A percentile compares a stretch with the other conserved stretches of the same genome.
These are phyloP conservation scores for sorghum (Sorghum bicolor) DNA, from an alignment of 176 grass and related monocot species.

Conservation along the genomic window Sorghum_bicolor_NCBIv3 NC_012879.2:57237501-57238000, in stretches of 20 bases:
- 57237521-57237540: slow-evolving; percentile 3
- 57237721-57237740: slow-evolving; percentile 90
- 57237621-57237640: slow-evolving; percentile 88
- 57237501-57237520: slow-evolving; percentile 29
- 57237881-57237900: slow-evolving; percentile 66
- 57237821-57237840: slow-evolving; percentile 9
- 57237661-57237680: slow-evolving; percentile 95
- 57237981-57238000: slow-evolving; percentile 59
- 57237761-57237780: slow-evolving; percentile 81
- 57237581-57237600: slow-evolving; percentile 98
- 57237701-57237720: slow-evolving; percentile 72
- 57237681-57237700: slow-evolving; percentile 84
- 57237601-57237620: slow-evolving; percentile 88
- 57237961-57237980: slow-evolving; percentile 68
- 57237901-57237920: slow-evolving; percentile 96
- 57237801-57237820: slow-evolving; percentile 58
- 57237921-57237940: slow-evolving; percentile 72
- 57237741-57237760: slow-evolving; percentile 73
- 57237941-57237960: slow-evolving; percentile 84
- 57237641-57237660: slow-evolving; percentile 98
- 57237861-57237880: neutral
- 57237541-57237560: slow-evolving; percentile 29
- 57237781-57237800: slow-evolving; percentile 89
- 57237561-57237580: slow-evolving; percentile 65
- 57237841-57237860: neutral